phyloP scores from a whole-genome alignment of 495 filamentous ascomycete species.

The Aspergillus heteromorphus region DNA sequence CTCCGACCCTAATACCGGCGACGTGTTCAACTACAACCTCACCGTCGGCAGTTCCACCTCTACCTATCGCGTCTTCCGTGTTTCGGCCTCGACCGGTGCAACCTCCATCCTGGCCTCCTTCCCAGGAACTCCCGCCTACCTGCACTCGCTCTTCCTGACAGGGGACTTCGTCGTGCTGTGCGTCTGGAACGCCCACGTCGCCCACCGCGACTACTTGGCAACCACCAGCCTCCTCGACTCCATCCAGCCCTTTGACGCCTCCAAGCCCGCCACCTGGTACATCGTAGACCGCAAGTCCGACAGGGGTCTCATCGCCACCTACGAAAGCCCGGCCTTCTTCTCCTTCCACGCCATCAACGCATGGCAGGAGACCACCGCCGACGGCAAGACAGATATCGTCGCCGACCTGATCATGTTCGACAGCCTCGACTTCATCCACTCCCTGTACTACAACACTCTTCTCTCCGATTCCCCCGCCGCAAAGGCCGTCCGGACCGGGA shows the following conservation, averaged over 20 bases:
- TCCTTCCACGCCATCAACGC: slow-evolving; percentile 74
- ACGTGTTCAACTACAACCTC: slow-evolving; percentile 76
- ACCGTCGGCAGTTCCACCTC: slow-evolving; percentile 32
- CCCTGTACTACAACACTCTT: slow-evolving; percentile 55
- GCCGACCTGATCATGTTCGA: slow-evolving; percentile 54
- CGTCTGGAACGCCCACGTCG: slow-evolving; percentile 54
- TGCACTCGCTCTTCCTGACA: slow-evolving; percentile 70
- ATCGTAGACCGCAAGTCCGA: slow-evolving; percentile 54
- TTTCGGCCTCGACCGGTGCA: slow-evolving; percentile 53
- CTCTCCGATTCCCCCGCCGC: slow-evolving; percentile 34
- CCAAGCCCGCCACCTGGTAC: slow-evolving; percentile 56
- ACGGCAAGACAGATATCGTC: slow-evolving; percentile 46
- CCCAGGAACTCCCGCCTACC: slow-evolving; percentile 50
- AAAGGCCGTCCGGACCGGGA: slow-evolving; percentile 23
- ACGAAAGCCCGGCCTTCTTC: slow-evolving; percentile 59
- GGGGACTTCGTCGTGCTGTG: slow-evolving; percentile 62
- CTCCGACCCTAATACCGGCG: slow-evolving; percentile 65
- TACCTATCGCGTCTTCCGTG: slow-evolving; percentile 63
- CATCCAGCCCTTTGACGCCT: slow-evolving; percentile 40
- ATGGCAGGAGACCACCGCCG: slow-evolving; percentile 51
- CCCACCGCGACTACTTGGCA: slow-evolving; percentile 50
- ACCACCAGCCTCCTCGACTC: slow-evolving; percentile 22
- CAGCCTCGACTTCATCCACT: slow-evolving; percentile 46
- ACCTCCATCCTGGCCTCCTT: slow-evolving; percentile 69
- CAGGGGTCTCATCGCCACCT: slow-evolving; percentile 53